Base-by-base conservation (phyloP, 2,329 filamentous ascomycete species). In the Xylaria sp. region DNA sequence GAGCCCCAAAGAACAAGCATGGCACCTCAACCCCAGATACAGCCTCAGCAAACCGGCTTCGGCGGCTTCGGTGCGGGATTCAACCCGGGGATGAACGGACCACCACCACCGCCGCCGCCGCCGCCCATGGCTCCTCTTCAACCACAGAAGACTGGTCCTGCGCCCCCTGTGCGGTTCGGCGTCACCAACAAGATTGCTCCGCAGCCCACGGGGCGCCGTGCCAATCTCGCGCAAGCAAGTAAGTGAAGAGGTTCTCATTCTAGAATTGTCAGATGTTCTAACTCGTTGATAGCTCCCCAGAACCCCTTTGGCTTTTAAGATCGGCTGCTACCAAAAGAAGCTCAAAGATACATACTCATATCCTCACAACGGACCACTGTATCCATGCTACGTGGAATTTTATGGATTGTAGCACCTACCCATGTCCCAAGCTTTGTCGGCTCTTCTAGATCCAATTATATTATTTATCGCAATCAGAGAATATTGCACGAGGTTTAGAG, bases 161-260 rank as follows among this genome's bases (percentile, higher is more conserved):
- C 95, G 23, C 96, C 96, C 55, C 90, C 94, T 28, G 91, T 99
- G 20, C 89, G 94, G 68, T 99, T 99, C 79, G 96, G 96, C 48
- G 90, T 97, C 43, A 94, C 72, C 28, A 70, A 94, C 82, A 96
- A 92, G 80, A 83, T 98, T 75, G 86, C 88, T 69, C 90, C 94
- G 36, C 96, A 98, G 83, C 88, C 94, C 33, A 99, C 96, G 7
- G 96, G 96, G 72, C 86, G 92, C 76, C 90, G 92, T 84, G 96
- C 96, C 66, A 98, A 98, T 80, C 86, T 99, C 74, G 87, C 92
- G 62, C 93, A 97, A 89, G 96, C 96, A 78, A 99, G 95, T 98
- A 91, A 92, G 95, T 94, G 3, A 67, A 39, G 25, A 20, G 6
- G 18, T 55, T 28, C 28, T 39, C 58, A 33, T 12, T 39, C n/a